Evolutionary conservation across 257 asterid species (phyloP).

Genomic region (Coffea canephora): DNA sequence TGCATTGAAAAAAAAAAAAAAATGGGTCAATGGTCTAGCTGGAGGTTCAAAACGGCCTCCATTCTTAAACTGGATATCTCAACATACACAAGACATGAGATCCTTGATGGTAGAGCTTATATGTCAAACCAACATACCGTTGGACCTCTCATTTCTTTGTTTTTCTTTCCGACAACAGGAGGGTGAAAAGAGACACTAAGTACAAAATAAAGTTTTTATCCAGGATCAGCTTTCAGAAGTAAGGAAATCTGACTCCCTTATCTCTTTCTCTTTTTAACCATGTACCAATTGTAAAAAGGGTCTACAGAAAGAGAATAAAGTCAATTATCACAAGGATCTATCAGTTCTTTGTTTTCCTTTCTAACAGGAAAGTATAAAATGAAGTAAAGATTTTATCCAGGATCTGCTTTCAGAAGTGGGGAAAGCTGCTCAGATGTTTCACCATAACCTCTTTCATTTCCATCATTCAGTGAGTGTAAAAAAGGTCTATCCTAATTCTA

Average conservation of each 20-base stretch:
- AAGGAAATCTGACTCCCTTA: not conserved
- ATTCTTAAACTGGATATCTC: not conserved
- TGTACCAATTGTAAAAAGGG: not conserved
- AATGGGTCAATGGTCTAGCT: not conserved
- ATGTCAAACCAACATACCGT: not conserved
- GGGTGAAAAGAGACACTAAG: not conserved
- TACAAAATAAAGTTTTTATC: not conserved
- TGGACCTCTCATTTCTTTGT: not conserved
- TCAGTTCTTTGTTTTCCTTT: too few relatives aligned
- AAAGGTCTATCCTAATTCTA: too few relatives aligned
- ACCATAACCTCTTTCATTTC: too few relatives aligned
- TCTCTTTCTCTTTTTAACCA: not conserved
- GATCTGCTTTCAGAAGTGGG: too few relatives aligned
- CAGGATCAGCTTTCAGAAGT: not conserved
- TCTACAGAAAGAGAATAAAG: not conserved
- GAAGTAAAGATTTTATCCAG: too few relatives aligned
- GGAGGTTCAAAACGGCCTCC: not conserved
- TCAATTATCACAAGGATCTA: constrained; percentile 43
- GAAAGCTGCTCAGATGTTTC: too few relatives aligned
- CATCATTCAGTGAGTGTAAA: too few relatives aligned
- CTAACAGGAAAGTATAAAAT: too few relatives aligned
- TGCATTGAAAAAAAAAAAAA: not conserved
- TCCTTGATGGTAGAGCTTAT: not conserved
- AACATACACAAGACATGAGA: not conserved
- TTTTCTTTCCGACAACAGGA: not conserved